phyloP scores from a whole-genome alignment of 148 eudicot genomes.

The Pharnaceum exiguum region DNA sequence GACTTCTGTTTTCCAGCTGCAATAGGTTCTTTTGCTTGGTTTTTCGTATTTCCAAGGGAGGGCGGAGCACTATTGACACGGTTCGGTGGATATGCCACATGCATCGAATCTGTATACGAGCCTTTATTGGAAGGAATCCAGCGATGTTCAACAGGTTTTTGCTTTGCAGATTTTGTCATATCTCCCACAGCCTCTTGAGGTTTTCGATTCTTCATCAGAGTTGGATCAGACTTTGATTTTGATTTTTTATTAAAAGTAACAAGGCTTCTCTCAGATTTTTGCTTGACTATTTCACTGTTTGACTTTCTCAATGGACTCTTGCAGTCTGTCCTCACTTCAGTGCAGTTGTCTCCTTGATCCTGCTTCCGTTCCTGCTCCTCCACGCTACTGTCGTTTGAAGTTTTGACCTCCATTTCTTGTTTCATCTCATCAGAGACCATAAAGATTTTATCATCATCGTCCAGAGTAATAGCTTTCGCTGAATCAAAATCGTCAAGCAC shows the following conservation, averaged over 20 bases:
- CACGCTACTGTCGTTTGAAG: conserved; percentile 14
- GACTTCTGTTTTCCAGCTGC: conserved; percentile 38
- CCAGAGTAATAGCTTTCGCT: conserved; percentile 32
- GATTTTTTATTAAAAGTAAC: conserved; percentile 49
- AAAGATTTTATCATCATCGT: conserved; percentile 17
- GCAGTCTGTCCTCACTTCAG: conserved; percentile 39
- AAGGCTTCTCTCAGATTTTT: conserved; percentile 55
- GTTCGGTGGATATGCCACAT: conserved; percentile 68
- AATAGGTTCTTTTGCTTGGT: conserved; percentile 40
- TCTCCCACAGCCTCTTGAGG: conserved; percentile 36
- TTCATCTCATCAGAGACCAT: conserved; percentile 22
- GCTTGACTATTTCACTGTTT: conserved; percentile 34
- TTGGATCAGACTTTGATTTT: conserved; percentile 53
- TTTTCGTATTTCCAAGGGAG: conserved; percentile 28
- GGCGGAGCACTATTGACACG: conserved; percentile 72
- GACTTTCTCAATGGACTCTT: conserved; percentile 40
- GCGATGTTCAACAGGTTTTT: conserved; percentile 49
- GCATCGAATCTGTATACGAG: conserved; percentile 80
- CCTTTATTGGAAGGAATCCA: conserved; percentile 91
- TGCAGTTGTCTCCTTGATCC: conserved; percentile 23
- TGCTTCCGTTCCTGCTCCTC: conserved; percentile 33
- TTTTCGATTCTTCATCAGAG: conserved; percentile 33
- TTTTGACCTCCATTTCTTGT: conserved; percentile 24
- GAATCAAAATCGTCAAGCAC: conserved; percentile 10
- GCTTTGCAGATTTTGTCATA: conserved; percentile 36